A percentile compares a stretch with the other conserved stretches of the same genome.
Conservation (phyloP, 2,329 filamentous ascomycete genomes). For the Aphanocladium album region DNA sequence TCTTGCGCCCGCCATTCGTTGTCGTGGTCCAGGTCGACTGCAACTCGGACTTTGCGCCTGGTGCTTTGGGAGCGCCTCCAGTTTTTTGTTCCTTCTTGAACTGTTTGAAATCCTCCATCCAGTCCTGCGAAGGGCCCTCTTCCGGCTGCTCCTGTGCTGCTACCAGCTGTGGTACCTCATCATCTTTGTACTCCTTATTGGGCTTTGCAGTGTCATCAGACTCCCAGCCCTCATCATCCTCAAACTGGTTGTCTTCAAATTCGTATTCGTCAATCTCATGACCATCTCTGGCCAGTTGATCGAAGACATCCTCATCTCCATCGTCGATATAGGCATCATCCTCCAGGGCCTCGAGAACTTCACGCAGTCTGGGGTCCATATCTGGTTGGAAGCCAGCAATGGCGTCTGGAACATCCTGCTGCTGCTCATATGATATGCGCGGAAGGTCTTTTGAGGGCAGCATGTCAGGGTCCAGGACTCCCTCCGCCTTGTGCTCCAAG, state of each 20-base stretch:
- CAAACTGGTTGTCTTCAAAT: conserved; percentile 64
- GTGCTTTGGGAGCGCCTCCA: conserved; percentile 29
- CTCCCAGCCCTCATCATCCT: conserved; percentile 82
- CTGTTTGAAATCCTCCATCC: conserved; percentile 88
- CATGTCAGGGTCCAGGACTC: conserved; percentile 67
- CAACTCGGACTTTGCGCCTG: conserved; percentile 52
- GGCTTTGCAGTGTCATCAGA: conserved; percentile 87
- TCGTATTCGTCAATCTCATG: conserved; percentile 73
- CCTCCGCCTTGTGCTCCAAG: conserved; percentile 47
- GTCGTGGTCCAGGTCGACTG: conserved; percentile 71
- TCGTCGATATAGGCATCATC: conserved; percentile 91
- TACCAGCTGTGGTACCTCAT: conserved; percentile 45
- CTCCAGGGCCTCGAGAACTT: conserved; percentile 88
- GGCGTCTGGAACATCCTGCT: conserved; percentile 87
- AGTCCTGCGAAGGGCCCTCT: conserved; percentile 67
- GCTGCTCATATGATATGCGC: conserved; percentile 78
- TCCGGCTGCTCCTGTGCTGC: conserved; percentile 44
- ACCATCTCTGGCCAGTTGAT: conserved; percentile 61
- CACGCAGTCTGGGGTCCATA: conserved; percentile 89
- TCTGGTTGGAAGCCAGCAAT: conserved; percentile 94
- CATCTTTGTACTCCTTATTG: conserved; percentile 49
- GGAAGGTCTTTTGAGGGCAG: conserved; percentile 75
- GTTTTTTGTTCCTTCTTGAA: conserved; percentile 78
- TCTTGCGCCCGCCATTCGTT: conserved; percentile 72
- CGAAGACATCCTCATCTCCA: conserved; percentile 82